A percentile compares a stretch with the other conserved stretches of the same genome.
These are phyloP conservation scores for Aureobasidium sp. DNA, from an alignment of 2,329 filamentous ascomycete genomes.

Conservation along the genomic window DNA sequence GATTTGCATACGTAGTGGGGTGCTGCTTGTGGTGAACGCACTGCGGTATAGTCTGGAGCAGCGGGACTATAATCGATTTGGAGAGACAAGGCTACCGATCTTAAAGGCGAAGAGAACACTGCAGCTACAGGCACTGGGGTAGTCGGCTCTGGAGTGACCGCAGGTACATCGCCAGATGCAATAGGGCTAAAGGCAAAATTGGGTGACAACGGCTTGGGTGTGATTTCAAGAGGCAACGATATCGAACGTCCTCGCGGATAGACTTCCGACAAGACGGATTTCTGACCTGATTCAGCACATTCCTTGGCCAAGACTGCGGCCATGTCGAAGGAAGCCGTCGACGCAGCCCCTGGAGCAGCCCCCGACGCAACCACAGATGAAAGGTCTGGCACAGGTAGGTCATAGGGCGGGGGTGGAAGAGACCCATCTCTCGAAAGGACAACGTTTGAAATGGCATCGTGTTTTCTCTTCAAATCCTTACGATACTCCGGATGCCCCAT, in stretches of 20 bases:
- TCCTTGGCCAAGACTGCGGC: neutral
- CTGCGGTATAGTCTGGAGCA: too few relatives aligned
- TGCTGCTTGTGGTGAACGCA: too few relatives aligned
- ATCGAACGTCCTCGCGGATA: neutral
- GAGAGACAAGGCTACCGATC: too few relatives aligned
- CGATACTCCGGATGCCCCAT: too few relatives aligned
- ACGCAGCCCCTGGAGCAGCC: neutral
- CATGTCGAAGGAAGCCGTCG: neutral
- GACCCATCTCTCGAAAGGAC: neutral
- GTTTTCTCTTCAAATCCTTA: neutral
- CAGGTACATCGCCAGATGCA: too few relatives aligned
- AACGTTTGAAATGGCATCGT: neutral
- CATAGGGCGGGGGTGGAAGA: neutral
- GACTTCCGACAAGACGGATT: neutral
- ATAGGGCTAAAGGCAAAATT: neutral
- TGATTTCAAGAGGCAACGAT: neutral
- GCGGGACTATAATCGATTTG: too few relatives aligned
- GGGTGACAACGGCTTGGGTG: neutral
- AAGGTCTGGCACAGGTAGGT: neutral
- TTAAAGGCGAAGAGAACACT: too few relatives aligned
- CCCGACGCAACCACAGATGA: neutral
- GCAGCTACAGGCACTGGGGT: too few relatives aligned
- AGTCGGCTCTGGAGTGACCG: too few relatives aligned
- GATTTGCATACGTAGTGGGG: too few relatives aligned
- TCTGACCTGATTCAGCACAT: neutral